Conservation (phyloP, 208 protist genomes). For the Leishmania tropica region DNA sequence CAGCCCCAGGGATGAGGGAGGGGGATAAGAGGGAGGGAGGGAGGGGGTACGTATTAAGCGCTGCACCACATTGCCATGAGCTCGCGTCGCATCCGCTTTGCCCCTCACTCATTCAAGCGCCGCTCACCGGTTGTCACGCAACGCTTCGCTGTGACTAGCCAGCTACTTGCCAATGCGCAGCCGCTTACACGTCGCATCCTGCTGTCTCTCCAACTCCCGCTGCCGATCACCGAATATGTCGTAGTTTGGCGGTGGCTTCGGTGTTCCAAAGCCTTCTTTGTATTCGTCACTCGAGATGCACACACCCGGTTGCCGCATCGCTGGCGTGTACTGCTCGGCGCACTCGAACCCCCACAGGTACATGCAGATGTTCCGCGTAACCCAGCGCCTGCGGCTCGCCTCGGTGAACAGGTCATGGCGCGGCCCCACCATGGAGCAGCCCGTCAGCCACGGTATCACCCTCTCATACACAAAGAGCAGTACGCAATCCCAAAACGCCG, state of each 20-base stretch:
- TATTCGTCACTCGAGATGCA: conserved; percentile 73
- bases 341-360: conserved; percentile 80
- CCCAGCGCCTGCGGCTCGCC: conserved; percentile 64
- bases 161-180: conserved; percentile 25
- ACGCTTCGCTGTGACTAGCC: neutral
- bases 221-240: conserved; percentile 80
- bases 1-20: neutral
- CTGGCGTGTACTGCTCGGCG: conserved; percentile 52
- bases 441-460: conserved; percentile 73
- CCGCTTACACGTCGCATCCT: conserved; percentile 26
- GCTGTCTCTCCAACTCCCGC: conserved; percentile 40
- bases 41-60: neutral
- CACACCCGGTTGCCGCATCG: conserved; percentile 76
- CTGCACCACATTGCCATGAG: neutral
- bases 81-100: neutral
- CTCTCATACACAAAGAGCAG: conserved; percentile 56
- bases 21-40: neutral
- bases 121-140: neutral
- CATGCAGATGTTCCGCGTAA: conserved; percentile 69
- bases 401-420: conserved; percentile 62
- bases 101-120: neutral
- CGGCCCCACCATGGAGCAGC: conserved; percentile 82
- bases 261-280: conserved; percentile 68
- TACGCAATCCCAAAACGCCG: conserved; percentile 46
- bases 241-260: conserved; percentile 60